Base-by-base conservation (phyloP, 768 basidiomycete genomes). In the Lentinula raphanica region DNA sequence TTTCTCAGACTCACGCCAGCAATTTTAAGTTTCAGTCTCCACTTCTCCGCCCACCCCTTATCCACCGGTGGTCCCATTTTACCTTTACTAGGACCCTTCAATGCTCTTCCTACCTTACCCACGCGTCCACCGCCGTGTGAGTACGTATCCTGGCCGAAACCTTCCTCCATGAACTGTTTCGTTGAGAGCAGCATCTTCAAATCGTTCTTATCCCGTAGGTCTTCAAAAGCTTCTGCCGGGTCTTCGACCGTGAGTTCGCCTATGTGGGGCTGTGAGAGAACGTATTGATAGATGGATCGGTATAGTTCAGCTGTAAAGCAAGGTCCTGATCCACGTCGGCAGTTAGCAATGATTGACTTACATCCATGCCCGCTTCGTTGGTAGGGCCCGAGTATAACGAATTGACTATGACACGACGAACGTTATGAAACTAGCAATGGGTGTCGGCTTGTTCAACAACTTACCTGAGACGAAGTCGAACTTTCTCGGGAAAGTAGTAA, bases 211-310 rank as follows among this genome's bases (percentile, higher is more conserved):
- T 98, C 97, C 32, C 96, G 79, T 42, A 98, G 79, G 69, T 98
- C 97, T 69, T 98, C 96, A 67, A 99, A 98, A 9, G 92, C 91
- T 73, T 99, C 97, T 0, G 94, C 94, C 1, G 97, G 97, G 69
- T 99, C 97, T 73, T 99, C 97, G 21, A 99, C 91, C 1, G 94
- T 97, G 40, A 98, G 74, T 70, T 98, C 96, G n/a, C 90, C 87
- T 38, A 96, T 83, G 50, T 81, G 74, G 1, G 86, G 77, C 49
- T 81, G 81, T 13, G 80, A 74, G 42, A 90, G 69, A 19, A 90
- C 80, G 66, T 91, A 82, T 66, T 85, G 79, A 74, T 95, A 96
- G 54, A 94, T 87, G 0, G 93, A 85, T 45, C 76, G 82, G 77
- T 97, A 98, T 12, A 98, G 82, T 61, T 88, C 86, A 49, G 94